phyloP scores from a whole-genome alignment of 306 rosid genomes.

The Medicago ruthenica region DNA sequence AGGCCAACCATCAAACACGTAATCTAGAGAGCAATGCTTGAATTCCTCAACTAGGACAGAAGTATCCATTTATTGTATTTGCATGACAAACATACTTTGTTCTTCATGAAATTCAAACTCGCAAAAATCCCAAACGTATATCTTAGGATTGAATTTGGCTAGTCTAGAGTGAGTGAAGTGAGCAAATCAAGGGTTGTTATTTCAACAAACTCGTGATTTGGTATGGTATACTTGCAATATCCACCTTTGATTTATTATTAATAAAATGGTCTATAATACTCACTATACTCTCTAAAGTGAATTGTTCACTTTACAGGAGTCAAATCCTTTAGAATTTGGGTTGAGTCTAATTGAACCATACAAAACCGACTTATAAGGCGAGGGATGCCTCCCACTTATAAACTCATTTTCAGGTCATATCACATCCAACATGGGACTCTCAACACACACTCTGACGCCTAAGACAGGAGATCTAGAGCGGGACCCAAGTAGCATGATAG shows the following conservation, averaged over 20 bases:
- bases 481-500: not conserved
- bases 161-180: not conserved
- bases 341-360: not conserved
- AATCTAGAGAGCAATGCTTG: constrained; percentile 18
- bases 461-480: not conserved
- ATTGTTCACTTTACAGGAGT: not conserved
- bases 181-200: not conserved
- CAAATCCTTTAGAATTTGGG: not conserved
- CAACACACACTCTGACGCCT: not conserved
- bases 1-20: constrained; percentile 15
- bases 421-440: not conserved
- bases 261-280: not conserved
- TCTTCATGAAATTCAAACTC: constrained; percentile 8
- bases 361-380: not conserved
- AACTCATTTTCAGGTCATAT: not conserved
- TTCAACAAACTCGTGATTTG: not conserved
- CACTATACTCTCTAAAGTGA: not conserved
- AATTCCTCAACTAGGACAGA: constrained; percentile 11
- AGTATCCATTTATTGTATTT: not conserved
- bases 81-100: constrained; percentile 11
- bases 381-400: not conserved
- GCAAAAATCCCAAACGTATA: not conserved
- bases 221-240: not conserved
- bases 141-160: not conserved
- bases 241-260: not conserved